Percentiles rank a stretch among this genome's conserved stretches.
These are phyloP conservation scores for Kuraishia ogatae DNA, from an alignment of 805 yeast species.

Conservation along the genomic window DNA sequence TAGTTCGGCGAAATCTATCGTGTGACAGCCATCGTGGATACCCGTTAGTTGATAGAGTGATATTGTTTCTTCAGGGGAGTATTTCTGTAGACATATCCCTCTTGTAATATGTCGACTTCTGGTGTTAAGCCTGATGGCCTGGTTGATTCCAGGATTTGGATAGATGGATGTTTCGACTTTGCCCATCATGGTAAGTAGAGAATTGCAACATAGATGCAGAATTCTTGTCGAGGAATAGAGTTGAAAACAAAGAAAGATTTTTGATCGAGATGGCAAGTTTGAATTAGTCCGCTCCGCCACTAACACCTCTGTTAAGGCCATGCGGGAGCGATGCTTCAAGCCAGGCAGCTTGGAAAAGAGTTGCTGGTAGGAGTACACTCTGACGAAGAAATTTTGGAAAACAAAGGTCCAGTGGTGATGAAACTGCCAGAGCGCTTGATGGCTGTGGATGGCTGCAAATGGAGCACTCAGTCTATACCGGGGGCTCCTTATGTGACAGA, in stretches of 20 bases:
- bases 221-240: not conserved
- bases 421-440: constrained; percentile 61
- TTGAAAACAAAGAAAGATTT: not conserved
- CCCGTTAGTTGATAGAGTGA: too few relatives aligned
- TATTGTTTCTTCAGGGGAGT: too few relatives aligned
- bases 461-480: constrained; percentile 68
- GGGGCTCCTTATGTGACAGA: constrained; percentile 93
- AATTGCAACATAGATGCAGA: too few relatives aligned
- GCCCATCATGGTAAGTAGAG: constrained; percentile 78
- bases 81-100: too few relatives aligned
- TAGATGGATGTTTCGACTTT: constrained; percentile 97
- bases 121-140: not conserved
- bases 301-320: constrained; percentile 34
- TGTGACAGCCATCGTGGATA: not conserved
- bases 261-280: not conserved
- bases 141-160: constrained; percentile 59
- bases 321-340: constrained; percentile 94
- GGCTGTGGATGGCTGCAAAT: constrained; percentile 87
- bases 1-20: too few relatives aligned
- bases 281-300: constrained; percentile 1
- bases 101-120: not conserved
- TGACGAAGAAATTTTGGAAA: constrained; percentile 72
- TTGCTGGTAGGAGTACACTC: constrained; percentile 85
- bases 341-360: constrained; percentile 71
- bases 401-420: constrained; percentile 97